A percentile compares a stretch with the other conserved stretches of the same genome.
Evolutionary conservation across 164 flowering plant species (phyloP).

Genomic region (Nymphaea colorata): DNA sequence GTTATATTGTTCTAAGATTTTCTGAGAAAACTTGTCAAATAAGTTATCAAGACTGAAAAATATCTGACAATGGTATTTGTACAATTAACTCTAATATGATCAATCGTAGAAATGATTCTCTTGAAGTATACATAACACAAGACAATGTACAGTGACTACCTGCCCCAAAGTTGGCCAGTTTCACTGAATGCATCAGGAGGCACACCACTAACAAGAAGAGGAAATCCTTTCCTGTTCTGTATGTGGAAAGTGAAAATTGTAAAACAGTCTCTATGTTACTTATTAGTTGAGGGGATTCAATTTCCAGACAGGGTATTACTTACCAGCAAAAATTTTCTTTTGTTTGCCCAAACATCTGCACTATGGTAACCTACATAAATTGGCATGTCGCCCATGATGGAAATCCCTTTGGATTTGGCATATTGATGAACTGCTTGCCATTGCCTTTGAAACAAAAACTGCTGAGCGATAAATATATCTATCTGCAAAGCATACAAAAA

Average conservation of each 20-base stretch:
- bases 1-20: too few relatives aligned
- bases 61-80: too few relatives aligned
- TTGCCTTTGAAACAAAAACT: conserved; percentile 91
- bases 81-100: too few relatives aligned
- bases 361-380: conserved; percentile 97
- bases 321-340: conserved; percentile 73
- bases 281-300: background rate
- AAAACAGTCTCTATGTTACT: background rate
- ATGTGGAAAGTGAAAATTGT: conserved; percentile 3
- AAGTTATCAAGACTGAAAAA: too few relatives aligned
- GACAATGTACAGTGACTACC: conserved; percentile 24
- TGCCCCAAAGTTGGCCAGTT: conserved; percentile 98
- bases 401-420: conserved; percentile 65
- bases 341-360: conserved; percentile 99
- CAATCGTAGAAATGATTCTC: background rate
- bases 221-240: conserved; percentile 84
- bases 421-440: conserved; percentile 85
- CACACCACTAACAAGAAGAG: conserved; percentile 89
- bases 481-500: conserved; percentile 37
- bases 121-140: background rate
- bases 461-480: conserved; percentile 70
- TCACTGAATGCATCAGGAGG: conserved; percentile 99
- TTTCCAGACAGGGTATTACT: conserved; percentile 10
- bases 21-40: too few relatives aligned
- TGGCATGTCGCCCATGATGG: conserved; percentile 98